Conservation (phyloP, 192 early-diverging fungal species). For the Mortierella claussenii region DNA sequence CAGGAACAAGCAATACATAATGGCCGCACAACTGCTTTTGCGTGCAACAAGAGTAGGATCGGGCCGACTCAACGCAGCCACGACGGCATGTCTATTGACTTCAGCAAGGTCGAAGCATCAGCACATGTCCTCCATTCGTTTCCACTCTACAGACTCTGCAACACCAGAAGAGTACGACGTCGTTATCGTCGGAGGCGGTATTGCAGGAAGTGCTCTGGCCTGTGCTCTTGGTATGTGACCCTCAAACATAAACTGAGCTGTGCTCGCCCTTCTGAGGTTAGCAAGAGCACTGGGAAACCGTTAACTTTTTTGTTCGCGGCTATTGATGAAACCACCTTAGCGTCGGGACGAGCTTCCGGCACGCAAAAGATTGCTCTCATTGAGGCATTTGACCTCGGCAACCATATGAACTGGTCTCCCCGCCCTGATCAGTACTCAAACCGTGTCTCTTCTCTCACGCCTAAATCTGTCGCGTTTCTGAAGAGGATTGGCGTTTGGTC, state of each 20-base stretch:
- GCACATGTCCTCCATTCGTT: conserved; percentile 21
- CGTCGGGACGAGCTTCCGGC: conserved; percentile 37
- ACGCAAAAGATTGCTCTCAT: conserved; percentile 77
- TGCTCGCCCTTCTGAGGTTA: too few relatives aligned
- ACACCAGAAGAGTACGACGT: conserved; percentile 73
- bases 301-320: too few relatives aligned
- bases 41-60: conserved; percentile 8
- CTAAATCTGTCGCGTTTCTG: conserved; percentile 70
- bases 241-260: too few relatives aligned
- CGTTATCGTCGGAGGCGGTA: conserved; percentile 91
- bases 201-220: conserved; percentile 88
- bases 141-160: conserved; percentile 24
- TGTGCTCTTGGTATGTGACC: conserved; percentile 78
- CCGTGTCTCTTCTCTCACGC: conserved; percentile 85
- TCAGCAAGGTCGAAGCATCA: background rate
- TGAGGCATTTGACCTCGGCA: conserved; percentile 78
- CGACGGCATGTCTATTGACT: conserved; percentile 6
- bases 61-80: background rate
- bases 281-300: too few relatives aligned
- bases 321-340: too few relatives aligned
- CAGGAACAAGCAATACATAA: background rate
- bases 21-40: conserved; percentile 3
- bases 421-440: conserved; percentile 74
- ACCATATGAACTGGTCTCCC: conserved; percentile 64
- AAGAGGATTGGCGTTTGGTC: conserved; percentile 74